Conservation (phyloP, 2,329 filamentous ascomycete genomes). For the Diaporthe citri region DNA sequence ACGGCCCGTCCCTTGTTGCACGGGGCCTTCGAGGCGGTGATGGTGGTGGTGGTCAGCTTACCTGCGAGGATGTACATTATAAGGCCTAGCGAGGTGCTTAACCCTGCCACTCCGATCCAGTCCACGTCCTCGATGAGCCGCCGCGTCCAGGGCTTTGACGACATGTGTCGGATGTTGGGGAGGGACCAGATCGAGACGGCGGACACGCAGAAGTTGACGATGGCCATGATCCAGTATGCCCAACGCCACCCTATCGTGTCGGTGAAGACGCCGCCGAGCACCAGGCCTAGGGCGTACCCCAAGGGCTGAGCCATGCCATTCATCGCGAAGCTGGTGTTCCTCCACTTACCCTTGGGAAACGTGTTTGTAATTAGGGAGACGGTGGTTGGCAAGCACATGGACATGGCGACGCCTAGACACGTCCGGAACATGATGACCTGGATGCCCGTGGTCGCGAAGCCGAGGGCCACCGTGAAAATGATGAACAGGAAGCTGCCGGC, state of each 20-base stretch:
- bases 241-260: slow-evolving; percentile 62
- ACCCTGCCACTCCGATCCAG: slow-evolving; percentile 63
- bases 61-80: slow-evolving; percentile 64
- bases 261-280: slow-evolving; percentile 63
- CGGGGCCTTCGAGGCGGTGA: background rate
- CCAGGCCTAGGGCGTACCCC: slow-evolving; percentile 62
- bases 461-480: slow-evolving; percentile 51
- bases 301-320: slow-evolving; percentile 60
- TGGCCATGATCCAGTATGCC: slow-evolving; percentile 56
- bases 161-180: slow-evolving; percentile 44
- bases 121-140: slow-evolving; percentile 59
- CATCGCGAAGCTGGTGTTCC: slow-evolving; percentile 58
- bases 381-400: slow-evolving; percentile 54
- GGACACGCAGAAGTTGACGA: slow-evolving; percentile 53
- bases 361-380: slow-evolving; percentile 54
- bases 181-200: slow-evolving; percentile 53
- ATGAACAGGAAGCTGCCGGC: slow-evolving; percentile 50
- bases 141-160: slow-evolving; percentile 46
- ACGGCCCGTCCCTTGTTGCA: background rate
- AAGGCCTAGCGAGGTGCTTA: slow-evolving; percentile 60
- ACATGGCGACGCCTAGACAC: slow-evolving; percentile 51
- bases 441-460: slow-evolving; percentile 49
- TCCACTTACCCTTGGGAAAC: slow-evolving; percentile 51
- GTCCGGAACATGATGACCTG: slow-evolving; percentile 55
- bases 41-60: slow-evolving; percentile 23